Conservation (phyloP, 257 asterid species). For the Nicotiana paniculata region DNA sequence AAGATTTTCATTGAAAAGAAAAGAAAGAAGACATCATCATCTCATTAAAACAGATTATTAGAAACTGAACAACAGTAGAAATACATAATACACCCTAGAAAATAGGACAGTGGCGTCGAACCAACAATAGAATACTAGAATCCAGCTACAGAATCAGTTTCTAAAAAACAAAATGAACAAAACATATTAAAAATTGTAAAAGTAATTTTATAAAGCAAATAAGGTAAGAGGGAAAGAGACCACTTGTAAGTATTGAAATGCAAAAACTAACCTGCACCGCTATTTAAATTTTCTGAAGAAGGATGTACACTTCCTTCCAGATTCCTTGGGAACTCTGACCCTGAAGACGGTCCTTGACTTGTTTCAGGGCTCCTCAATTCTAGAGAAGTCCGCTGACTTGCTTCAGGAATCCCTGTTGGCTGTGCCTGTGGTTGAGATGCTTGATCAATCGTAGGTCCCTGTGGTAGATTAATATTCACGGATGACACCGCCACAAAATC, state of each 20-base stretch:
- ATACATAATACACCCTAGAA: neutral
- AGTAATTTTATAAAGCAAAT: neutral
- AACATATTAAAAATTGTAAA: neutral
- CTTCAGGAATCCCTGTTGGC: neutral
- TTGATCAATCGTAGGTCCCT: neutral
- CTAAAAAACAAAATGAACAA: neutral
- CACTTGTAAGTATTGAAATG: neutral
- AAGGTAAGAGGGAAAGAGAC: neutral
- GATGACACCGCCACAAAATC: constrained; percentile 1
- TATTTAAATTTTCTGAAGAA: constrained; percentile 2
- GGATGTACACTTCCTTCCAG: constrained; percentile 5
- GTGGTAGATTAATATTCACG: neutral
- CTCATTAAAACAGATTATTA: neutral
- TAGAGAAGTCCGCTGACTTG: neutral
- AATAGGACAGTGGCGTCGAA: neutral
- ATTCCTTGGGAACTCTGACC: neutral
- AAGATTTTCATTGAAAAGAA: neutral
- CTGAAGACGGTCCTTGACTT: neutral
- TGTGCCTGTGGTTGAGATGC: neutral
- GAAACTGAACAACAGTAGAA: neutral
- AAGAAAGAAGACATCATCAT: neutral
- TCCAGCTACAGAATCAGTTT: neutral
- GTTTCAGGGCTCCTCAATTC: neutral
- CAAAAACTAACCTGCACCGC: neutral
- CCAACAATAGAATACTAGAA: neutral